Evolutionary conservation across 352 stramenopile genomes (phyloP), one percentile per base, ranked within the genome.

Genomic region (Thalassiosira gravida): DNA sequence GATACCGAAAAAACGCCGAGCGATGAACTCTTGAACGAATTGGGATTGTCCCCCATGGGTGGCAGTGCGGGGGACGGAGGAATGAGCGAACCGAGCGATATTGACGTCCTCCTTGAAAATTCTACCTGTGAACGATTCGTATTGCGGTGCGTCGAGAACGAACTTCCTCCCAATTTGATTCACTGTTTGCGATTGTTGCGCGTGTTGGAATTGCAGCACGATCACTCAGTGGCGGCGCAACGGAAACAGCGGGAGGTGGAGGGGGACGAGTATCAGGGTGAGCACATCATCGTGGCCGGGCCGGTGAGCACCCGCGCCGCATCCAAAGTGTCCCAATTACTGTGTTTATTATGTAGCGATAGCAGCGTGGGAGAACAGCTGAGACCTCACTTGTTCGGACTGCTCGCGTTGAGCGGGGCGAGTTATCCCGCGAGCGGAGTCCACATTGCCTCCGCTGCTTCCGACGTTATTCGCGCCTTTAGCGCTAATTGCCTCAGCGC

Each of bases 141-240:
- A 0, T 20, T 88, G 13, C 76, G 88, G 29, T 94, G 90, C 73
- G 72, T 94, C 9, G 90, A 94, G 67, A 92, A 92, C 68, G 90
- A 93, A 69, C 59, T 94, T 14, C 90, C 90, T 30, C 90, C 90
- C 32, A 93, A 94, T 61, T 79, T 94, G 27, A 91, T 94, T 63
- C 90, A 94, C 71, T 94, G 90, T 71, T 75, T 94, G 44, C 62
- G 90, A 47, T 70, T 94, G 14, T 50, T 94, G 13, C 62, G 90
- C 8, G 90, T 94, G 3, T 67, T 94, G 65, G 90, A 94, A 66
- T 63, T 94, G 22, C 87, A 94, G 67, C 81, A 93, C 71, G 82
- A 88, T 56, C 77, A 83, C 42, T 39, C 67, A 1, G 58, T 75
- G 27, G 49, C 64, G 1, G 20, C 42, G 0, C 49, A 73, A 29